These are phyloP conservation scores for Lipomyces starkeyi DNA, from an alignment of 805 yeast species.

Conservation along the genomic window DNA sequence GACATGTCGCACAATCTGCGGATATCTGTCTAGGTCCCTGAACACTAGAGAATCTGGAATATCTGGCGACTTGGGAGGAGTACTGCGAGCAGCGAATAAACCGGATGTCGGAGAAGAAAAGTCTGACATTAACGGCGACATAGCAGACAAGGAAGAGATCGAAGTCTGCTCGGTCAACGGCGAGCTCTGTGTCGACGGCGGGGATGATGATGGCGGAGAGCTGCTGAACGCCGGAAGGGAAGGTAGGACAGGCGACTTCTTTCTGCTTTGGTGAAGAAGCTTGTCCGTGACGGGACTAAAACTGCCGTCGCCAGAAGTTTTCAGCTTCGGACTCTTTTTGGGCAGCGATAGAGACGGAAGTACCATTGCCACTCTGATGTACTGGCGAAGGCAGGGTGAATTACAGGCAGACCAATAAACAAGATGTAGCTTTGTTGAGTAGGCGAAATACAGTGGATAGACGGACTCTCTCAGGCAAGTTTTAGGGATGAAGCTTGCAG, in stretches of 20 bases:
- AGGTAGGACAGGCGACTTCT: not conserved
- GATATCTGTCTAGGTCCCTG: constrained; percentile 34
- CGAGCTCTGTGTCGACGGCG: not conserved
- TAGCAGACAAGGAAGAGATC: not conserved
- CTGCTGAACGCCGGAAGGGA: not conserved
- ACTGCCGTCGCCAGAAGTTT: not conserved
- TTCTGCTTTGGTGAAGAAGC: not conserved
- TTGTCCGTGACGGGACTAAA: constrained; percentile 3
- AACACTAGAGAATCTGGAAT: constrained; percentile 25
- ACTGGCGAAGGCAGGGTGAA: not conserved
- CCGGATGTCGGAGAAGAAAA: not conserved
- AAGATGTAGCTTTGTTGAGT: not conserved
- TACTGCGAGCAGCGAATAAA: not conserved
- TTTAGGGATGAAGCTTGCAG: not conserved
- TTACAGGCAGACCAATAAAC: not conserved
- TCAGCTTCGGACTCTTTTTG: constrained; percentile 1
- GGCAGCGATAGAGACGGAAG: not conserved
- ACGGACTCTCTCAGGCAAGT: not conserved
- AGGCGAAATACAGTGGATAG: not conserved
- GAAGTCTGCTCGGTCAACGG: not conserved
- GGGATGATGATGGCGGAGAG: not conserved
- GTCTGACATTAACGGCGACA: not conserved
- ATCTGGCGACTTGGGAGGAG: constrained; percentile 14
- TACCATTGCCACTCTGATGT: not conserved
- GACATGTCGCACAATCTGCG: constrained; percentile 18